phyloP scores from a whole-genome alignment of 495 filamentous ascomycete genomes.

The Thermothielavioides terrestris region DNA sequence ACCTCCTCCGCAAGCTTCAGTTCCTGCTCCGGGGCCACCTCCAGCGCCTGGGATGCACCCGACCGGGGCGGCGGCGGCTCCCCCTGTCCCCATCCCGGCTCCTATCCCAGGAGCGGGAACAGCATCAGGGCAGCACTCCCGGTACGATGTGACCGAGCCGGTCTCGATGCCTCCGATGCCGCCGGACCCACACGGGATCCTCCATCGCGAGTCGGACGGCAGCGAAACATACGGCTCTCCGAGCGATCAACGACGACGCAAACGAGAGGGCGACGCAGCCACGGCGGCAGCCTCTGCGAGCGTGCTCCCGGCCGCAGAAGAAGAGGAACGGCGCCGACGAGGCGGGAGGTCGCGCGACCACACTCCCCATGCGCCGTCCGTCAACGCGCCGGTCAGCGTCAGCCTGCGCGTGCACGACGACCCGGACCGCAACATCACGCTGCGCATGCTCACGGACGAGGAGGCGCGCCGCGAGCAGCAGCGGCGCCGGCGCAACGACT shows the following conservation, averaged over 20 bases:
- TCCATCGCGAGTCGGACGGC: conserved; percentile 44
- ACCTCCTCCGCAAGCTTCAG: neutral
- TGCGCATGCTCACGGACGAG: conserved; percentile 70
- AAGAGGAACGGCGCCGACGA: conserved; percentile 29
- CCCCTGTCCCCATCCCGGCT: conserved; percentile 25
- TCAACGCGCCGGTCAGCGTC: conserved; percentile 58
- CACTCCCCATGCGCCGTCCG: neutral
- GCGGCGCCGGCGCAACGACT: conserved; percentile 32
- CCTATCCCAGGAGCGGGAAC: conserved; percentile 20
- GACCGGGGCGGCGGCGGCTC: conserved; percentile 30
- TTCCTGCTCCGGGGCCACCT: conserved; percentile 4
- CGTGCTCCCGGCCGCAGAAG: conserved; percentile 31
- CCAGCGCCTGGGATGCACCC: conserved; percentile 7
- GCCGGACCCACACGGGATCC: conserved; percentile 46
- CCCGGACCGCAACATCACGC: conserved; percentile 64
- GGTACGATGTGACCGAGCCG: conserved; percentile 28
- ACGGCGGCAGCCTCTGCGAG: conserved; percentile 42
- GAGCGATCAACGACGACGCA: conserved; percentile 36
- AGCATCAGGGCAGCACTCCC: conserved; percentile 23
- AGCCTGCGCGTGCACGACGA: conserved; percentile 76
- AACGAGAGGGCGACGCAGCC: conserved; percentile 38
- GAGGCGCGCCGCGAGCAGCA: conserved; percentile 49
- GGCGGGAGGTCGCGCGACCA: conserved; percentile 34
- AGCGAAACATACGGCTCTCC: conserved; percentile 48
- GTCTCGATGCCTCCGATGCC: conserved; percentile 43